Evolutionary conservation across 164 flowering plant genomes (phyloP).

Genomic region (Euptelea pleiosperma): DNA sequence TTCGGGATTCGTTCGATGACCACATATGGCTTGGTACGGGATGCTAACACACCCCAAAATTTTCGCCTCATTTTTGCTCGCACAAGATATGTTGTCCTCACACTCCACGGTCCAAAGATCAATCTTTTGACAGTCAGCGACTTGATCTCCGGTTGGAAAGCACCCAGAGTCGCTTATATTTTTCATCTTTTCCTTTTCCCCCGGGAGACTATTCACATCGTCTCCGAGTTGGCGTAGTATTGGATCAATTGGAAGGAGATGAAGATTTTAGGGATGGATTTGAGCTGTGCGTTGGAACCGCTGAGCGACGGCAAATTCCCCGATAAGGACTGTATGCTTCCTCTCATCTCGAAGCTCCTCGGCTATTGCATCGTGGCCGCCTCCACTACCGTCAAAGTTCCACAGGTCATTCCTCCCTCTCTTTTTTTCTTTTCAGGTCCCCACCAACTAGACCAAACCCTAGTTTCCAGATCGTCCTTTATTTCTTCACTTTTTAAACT

Average conservation of each 20-base stretch:
- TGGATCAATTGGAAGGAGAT: slow-evolving; percentile 22
- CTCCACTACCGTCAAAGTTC: slow-evolving; percentile 93
- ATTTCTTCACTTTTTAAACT: too few species aligned
- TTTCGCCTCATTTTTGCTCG: too few species aligned
- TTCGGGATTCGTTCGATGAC: too few species aligned
- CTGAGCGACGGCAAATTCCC: slow-evolving; percentile 64
- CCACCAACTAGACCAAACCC: not conserved
- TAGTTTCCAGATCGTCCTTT: not conserved
- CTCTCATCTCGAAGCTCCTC: slow-evolving; percentile 83
- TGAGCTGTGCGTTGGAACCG: slow-evolving; percentile 67
- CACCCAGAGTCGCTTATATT: not conserved
- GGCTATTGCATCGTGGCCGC: slow-evolving; percentile 92
- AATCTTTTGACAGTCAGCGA: too few species aligned
- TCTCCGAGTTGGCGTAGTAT: not conserved
- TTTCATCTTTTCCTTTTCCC: not conserved
- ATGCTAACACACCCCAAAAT: too few species aligned
- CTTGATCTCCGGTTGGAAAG: not conserved
- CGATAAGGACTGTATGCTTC: slow-evolving; percentile 78
- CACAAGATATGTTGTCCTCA: too few species aligned
- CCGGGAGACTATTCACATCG: not conserved
- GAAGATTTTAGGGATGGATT: slow-evolving; percentile 75
- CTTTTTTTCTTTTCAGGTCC: not conserved
- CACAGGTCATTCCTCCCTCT: slow-evolving; percentile 49
- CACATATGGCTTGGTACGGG: too few species aligned
- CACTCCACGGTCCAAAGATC: too few species aligned